phyloP scores from a whole-genome alignment of 2,329 filamentous ascomycete species.

The Penicillium sp. region DNA sequence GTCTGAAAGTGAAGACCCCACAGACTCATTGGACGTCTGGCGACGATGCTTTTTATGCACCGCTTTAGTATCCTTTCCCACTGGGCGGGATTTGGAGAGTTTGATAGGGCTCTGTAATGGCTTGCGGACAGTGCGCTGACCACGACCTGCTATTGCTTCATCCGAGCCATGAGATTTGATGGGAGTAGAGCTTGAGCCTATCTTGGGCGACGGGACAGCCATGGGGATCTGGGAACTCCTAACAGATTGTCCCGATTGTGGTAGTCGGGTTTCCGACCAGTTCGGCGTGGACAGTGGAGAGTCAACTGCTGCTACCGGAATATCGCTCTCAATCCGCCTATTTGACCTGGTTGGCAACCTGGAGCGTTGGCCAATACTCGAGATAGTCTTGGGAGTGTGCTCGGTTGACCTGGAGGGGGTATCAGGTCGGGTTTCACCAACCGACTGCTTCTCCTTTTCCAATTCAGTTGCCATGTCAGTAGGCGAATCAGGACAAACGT shows the following conservation, averaged over 20 bases:
- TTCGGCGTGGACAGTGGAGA: constrained; percentile 1
- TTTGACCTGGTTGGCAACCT: neutral
- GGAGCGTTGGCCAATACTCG: neutral
- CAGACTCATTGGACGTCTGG: constrained; percentile 31
- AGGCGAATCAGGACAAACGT: neutral
- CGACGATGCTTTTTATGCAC: constrained; percentile 17
- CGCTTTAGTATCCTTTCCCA: constrained; percentile 20
- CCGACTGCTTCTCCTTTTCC: no score
- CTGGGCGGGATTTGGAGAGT: constrained; percentile 27
- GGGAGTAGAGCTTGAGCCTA: neutral
- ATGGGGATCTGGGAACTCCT: constrained; percentile 3
- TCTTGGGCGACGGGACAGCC: constrained; percentile 3
- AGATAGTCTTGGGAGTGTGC: neutral
- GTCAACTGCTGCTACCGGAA: neutral
- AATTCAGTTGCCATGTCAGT: neutral
- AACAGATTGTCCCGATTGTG: neutral
- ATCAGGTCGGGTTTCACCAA: neutral
- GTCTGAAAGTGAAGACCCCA: constrained; percentile 31
- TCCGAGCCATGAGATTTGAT: neutral
- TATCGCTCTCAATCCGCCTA: neutral
- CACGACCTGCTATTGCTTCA: constrained; percentile 9
- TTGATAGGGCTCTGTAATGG: constrained; percentile 36
- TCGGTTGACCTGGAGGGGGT: neutral
- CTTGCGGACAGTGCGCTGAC: constrained; percentile 17
- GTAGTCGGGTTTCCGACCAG: neutral